These are phyloP conservation scores for Helminthosporium solani DNA, from an alignment of 2,329 filamentous ascomycete genomes.

Conservation along the genomic window DNA sequence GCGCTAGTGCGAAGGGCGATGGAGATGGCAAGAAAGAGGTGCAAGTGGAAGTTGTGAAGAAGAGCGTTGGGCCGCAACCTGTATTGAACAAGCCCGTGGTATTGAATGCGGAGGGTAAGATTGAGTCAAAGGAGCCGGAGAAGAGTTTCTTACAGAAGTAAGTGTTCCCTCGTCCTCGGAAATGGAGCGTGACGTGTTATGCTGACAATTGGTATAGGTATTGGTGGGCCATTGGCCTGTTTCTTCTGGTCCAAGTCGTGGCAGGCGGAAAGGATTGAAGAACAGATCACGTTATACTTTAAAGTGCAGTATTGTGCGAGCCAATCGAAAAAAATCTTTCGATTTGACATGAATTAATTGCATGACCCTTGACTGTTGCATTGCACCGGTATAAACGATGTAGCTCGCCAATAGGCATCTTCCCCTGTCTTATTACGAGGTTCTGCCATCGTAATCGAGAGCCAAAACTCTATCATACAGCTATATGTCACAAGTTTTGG, in stretches of 20 bases:
- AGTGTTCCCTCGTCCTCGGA: constrained; percentile 20
- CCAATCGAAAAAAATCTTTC: no score
- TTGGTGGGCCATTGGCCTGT: constrained; percentile 53
- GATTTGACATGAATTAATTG: no score
- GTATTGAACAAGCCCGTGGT: constrained; percentile 56
- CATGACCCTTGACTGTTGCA: no score
- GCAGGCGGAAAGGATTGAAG: constrained; percentile 40
- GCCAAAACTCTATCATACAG: no score
- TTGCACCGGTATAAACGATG: no score
- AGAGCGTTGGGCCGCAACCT: constrained; percentile 43
- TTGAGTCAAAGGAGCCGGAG: constrained; percentile 49
- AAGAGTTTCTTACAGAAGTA: constrained; percentile 56
- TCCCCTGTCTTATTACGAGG: no score
- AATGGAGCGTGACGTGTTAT: background rate
- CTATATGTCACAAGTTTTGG: no score
- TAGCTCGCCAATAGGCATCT: no score
- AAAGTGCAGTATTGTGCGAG: no score
- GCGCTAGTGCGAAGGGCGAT: constrained; percentile 31
- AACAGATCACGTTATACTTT: background rate
- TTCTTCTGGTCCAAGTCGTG: constrained; percentile 49
- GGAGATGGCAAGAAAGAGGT: constrained; percentile 36
- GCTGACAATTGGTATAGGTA: constrained; percentile 42
- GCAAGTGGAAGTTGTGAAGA: constrained; percentile 46
- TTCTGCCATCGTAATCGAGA: no score
- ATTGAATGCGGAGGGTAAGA: constrained; percentile 56